Percentiles rank a stretch among this genome's conserved stretches.
Conservation (phyloP, 2,329 filamentous ascomycete species). For the Fusarium mundagurra region DNA sequence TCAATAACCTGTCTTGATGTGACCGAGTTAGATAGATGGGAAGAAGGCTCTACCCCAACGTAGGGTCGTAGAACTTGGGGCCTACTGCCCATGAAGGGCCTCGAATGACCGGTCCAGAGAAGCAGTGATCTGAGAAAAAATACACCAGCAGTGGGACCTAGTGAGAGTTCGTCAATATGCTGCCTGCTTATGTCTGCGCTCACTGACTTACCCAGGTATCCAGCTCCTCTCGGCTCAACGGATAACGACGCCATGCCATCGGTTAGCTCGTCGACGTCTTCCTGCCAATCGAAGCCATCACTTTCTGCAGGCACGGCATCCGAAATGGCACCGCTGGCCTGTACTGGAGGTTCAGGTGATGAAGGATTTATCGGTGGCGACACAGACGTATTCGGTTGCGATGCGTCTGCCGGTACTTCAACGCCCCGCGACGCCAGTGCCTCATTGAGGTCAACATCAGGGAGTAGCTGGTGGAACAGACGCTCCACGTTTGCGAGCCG, state of each 20-base stretch:
- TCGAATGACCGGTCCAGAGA: not conserved
- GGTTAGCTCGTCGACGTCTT: not conserved
- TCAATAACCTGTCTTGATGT: not conserved
- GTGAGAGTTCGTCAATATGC: no score
- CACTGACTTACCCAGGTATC: not conserved
- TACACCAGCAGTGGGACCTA: not conserved
- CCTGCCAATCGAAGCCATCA: not conserved
- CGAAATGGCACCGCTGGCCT: not conserved
- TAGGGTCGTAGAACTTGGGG: not conserved
- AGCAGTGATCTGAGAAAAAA: not conserved
- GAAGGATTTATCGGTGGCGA: not conserved
- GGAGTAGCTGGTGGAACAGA: not conserved
- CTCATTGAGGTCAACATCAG: not conserved
- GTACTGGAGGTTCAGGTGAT: not conserved
- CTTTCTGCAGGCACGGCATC: not conserved
- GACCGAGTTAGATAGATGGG: not conserved
- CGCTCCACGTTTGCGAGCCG: not conserved
- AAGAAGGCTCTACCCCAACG: not conserved
- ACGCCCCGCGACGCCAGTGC: rapidly evolving
- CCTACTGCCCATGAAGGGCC: not conserved
- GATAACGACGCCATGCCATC: not conserved
- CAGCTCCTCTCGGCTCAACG: not conserved
- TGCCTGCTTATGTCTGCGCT: not conserved
- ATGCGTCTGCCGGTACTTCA: not conserved
- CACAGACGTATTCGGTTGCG: not conserved